Conservation (phyloP, 495 filamentous ascomycete genomes). For the Hypoxylon fuscum region DNA sequence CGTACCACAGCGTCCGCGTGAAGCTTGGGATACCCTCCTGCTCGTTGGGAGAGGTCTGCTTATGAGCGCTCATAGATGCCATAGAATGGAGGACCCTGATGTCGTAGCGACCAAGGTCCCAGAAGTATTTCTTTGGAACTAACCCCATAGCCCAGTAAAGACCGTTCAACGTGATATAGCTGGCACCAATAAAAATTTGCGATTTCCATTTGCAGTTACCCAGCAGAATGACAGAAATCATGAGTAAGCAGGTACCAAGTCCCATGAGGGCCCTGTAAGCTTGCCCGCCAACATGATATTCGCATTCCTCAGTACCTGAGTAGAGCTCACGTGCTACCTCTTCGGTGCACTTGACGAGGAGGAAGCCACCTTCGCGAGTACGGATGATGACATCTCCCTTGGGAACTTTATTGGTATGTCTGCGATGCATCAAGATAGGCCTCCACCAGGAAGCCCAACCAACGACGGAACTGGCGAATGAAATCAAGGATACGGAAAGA, state of each 20-base stretch:
- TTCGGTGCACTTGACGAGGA: slow-evolving; percentile 69
- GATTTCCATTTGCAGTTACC: slow-evolving; percentile 68
- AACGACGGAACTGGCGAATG: slow-evolving; percentile 58
- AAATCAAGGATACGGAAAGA: slow-evolving; percentile 56
- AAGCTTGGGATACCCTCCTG: slow-evolving; percentile 54
- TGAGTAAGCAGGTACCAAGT: slow-evolving; percentile 66
- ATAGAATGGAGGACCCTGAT: slow-evolving; percentile 49
- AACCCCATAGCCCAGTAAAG: slow-evolving; percentile 66
- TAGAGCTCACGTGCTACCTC: slow-evolving; percentile 72
- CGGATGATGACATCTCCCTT: slow-evolving; percentile 68
- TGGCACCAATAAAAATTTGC: slow-evolving; percentile 64
- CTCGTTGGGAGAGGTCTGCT: slow-evolving; percentile 30
- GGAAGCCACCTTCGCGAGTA: slow-evolving; percentile 68
- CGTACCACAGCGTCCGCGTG: slow-evolving; percentile 66
- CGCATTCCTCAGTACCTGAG: slow-evolving; percentile 65
- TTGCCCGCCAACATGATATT: slow-evolving; percentile 55
- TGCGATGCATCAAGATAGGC: slow-evolving; percentile 60
- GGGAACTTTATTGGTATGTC: slow-evolving; percentile 59
- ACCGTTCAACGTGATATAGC: slow-evolving; percentile 68
- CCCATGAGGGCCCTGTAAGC: slow-evolving; percentile 63
- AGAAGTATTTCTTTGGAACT: slow-evolving; percentile 55
- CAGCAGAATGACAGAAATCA: slow-evolving; percentile 68
- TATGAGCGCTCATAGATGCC: slow-evolving; percentile 47
- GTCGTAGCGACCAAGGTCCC: slow-evolving; percentile 60
- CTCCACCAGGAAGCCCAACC: slow-evolving; percentile 65